Evolutionary conservation across 2,329 filamentous ascomycete species (phyloP), one percentile per base, ranked within the genome.

Genomic region (Tolypocladium cylindrosporum): DNA sequence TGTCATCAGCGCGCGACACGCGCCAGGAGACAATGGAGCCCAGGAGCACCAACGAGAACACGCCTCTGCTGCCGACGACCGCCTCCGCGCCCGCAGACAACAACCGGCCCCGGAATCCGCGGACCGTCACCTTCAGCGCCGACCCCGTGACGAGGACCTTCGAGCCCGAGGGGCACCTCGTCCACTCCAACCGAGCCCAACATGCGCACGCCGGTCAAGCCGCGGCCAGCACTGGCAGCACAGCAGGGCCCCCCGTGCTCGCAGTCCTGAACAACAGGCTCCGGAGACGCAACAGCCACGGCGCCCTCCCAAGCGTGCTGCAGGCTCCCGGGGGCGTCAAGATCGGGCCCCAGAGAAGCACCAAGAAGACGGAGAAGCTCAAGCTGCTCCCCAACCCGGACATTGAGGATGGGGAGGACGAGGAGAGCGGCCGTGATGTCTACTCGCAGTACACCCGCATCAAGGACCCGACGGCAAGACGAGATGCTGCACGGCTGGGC

Each of bases 401-500:
- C 59, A 81, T 90, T 51, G 88, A 90, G 34, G 90, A 92, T 50
- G 85, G 79, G 64, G 79, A 63, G 8, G 92, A 97, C 61, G 93
- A 96, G 67, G 93, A 97, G 73, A 94, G 90, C 67, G 91, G 92
- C 11, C 81, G 92, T 62, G 94, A 99, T 70, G 94, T 99, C 39
- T 99, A 99, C 75, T 93, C 92, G 34, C 94, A 99, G 72, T 97
- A 97, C 71, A 96, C 93, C 10, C 84, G 94, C 51, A 99, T 99
- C 75, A 97, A 97, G 72, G 94, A 99, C 68, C 92, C 93, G 0
- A 96, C 88, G 0, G 94, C 94, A 10, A 81, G 94, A 61, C 84
- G 94, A 66, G 93, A 97, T 78, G 94, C 94, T 19, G 94, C 94
- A 36, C 81, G 92, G 58, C 74, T 99, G 45, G 94, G 94, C 42